phyloP scores from a whole-genome alignment of 1,284 basidiomycete genomes.

The Leccinum glutinopallens region DNA sequence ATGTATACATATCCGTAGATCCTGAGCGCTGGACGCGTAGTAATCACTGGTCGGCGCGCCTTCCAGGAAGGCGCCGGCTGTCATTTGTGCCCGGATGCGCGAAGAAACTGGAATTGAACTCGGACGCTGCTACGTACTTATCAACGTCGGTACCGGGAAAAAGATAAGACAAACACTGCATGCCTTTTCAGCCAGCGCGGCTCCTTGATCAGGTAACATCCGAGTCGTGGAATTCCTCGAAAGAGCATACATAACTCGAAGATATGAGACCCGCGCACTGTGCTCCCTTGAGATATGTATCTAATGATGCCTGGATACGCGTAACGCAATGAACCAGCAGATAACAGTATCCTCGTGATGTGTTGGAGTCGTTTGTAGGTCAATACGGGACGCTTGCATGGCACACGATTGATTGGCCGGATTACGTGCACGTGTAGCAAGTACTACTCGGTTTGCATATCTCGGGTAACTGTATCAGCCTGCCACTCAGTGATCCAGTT shows the following conservation, averaged over 20 bases:
- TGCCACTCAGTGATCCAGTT: not conserved
- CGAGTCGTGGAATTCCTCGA: constrained; percentile 41
- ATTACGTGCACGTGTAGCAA: not conserved
- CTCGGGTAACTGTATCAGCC: not conserved
- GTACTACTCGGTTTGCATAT: not conserved
- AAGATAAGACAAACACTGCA: not conserved
- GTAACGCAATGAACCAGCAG: not conserved
- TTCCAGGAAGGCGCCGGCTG: not conserved
- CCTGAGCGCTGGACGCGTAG: too few species aligned
- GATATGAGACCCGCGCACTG: constrained; percentile 6
- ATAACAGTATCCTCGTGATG: not conserved
- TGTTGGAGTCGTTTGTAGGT: not conserved
- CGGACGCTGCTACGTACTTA: constrained; percentile 16
- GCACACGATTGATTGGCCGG: not conserved
- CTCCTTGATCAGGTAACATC: constrained; percentile 48
- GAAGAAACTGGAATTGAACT: constrained; percentile 31
- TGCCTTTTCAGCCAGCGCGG: constrained; percentile 45
- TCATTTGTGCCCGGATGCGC: constrained; percentile 11
- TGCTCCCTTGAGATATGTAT: not conserved
- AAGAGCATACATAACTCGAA: constrained; percentile 31
- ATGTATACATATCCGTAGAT: too few species aligned
- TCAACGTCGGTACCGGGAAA: not conserved
- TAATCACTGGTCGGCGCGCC: too few species aligned
- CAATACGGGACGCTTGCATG: not conserved
- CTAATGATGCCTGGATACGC: not conserved